Percentiles rank a stretch among this genome's conserved stretches.
Conservation (phyloP, 768 basidiomycete species). For the Russula abietina region DNA sequence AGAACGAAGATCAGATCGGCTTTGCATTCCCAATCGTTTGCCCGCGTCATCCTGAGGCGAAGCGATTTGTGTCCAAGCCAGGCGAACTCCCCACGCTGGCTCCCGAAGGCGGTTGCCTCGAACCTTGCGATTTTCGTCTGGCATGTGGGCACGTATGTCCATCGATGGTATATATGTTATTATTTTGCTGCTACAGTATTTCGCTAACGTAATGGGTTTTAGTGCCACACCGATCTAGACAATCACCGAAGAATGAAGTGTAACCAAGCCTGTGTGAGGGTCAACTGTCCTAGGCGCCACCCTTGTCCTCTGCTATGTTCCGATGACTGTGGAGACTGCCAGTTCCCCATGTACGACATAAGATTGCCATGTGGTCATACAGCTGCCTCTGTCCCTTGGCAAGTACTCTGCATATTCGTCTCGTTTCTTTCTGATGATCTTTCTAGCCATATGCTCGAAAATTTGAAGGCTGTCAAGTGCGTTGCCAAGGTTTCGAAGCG, state of each 20-base stretch:
- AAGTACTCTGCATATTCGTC: conserved; percentile 2
- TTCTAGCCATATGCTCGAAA: conserved; percentile 28
- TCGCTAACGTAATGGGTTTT: not conserved
- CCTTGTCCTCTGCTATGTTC: conserved; percentile 30
- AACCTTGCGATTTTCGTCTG: conserved; percentile 29
- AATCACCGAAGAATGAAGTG: conserved; percentile 27
- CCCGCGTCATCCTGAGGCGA: conserved; percentile 17
- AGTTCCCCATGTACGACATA: conserved; percentile 26
- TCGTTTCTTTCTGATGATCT: not conserved
- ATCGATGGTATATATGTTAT: conserved; percentile 24
- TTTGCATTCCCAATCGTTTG: conserved; percentile 17
- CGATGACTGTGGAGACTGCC: conserved; percentile 30
- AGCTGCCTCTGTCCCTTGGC: conserved; percentile 28
- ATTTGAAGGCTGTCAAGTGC: conserved; percentile 28
- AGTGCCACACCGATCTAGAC: conserved; percentile 27
- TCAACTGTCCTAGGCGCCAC: conserved; percentile 27
- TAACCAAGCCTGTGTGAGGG: conserved; percentile 24
- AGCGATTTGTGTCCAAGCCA: conserved; percentile 7
- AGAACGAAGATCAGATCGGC: conserved; percentile 33
- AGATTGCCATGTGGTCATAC: conserved; percentile 31
- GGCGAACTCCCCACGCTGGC: conserved; percentile 17
- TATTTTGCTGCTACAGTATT: not conserved
- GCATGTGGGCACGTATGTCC: conserved; percentile 33
- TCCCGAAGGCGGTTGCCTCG: conserved; percentile 31
- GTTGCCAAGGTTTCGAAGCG: conserved; percentile 25